phyloP scores from a whole-genome alignment of 345 rosid genomes.

The Kernera saxatilis region DNA sequence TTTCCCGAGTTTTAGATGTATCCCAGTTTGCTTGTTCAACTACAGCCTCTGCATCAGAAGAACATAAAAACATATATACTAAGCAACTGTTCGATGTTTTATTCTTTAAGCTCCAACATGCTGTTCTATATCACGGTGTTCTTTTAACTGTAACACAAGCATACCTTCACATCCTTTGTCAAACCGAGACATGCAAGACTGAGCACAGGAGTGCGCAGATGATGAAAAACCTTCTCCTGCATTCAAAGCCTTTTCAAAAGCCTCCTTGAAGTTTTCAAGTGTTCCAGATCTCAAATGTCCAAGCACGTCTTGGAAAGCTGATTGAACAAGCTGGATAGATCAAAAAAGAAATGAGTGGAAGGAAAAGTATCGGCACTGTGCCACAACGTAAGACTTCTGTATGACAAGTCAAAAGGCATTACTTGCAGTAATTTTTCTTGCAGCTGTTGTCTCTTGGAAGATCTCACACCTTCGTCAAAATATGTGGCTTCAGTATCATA shows the following conservation, averaged over 20 bases:
- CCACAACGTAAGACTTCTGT: neutral
- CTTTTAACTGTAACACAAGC: neutral
- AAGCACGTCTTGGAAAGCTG: slow-evolving; percentile 67
- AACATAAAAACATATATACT: neutral
- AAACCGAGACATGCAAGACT: slow-evolving; percentile 44
- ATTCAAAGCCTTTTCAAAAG: slow-evolving; percentile 68
- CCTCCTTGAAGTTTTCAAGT: slow-evolving; percentile 57
- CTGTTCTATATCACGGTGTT: neutral
- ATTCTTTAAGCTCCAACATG: neutral
- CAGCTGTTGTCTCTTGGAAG: slow-evolving; percentile 74
- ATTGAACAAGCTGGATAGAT: slow-evolving; percentile 68
- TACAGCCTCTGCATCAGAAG: slow-evolving; percentile 45
- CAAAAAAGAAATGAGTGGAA: slow-evolving; percentile 15
- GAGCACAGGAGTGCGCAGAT: slow-evolving; percentile 48
- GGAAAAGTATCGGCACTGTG: too few species aligned
- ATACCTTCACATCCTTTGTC: slow-evolving; percentile 60
- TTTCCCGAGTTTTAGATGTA: slow-evolving; percentile 53
- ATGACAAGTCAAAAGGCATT: slow-evolving; percentile 28
- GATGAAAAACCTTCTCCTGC: slow-evolving; percentile 74
- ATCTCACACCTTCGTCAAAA: slow-evolving; percentile 92
- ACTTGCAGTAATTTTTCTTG: slow-evolving; percentile 88
- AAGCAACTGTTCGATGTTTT: neutral
- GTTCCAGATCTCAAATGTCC: slow-evolving; percentile 65
- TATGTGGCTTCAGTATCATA: slow-evolving; percentile 79
- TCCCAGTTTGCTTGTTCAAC: slow-evolving; percentile 80